phyloP scores from a whole-genome alignment of 257 asterid genomes.

The Jasminum sambac region DNA sequence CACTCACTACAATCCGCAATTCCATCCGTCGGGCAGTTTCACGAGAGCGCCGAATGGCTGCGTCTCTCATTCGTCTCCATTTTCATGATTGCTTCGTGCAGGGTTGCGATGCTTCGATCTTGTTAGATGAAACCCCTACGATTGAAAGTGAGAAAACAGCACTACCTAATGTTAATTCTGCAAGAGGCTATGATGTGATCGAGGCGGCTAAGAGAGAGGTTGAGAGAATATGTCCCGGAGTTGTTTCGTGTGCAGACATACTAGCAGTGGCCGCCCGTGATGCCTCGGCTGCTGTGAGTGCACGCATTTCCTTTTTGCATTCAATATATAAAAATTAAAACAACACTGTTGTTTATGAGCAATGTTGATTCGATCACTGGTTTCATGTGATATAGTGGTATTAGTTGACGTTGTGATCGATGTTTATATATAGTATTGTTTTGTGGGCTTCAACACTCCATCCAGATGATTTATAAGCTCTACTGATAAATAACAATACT shows the following conservation, averaged over 20 bases:
- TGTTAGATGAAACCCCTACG: conserved; percentile 22
- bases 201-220: conserved; percentile 24
- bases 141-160: conserved; percentile 25
- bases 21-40: conserved; percentile 21
- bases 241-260: conserved; percentile 34
- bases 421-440: no score
- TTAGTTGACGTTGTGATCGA: no score
- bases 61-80: conserved; percentile 33
- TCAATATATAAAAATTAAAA: neutral
- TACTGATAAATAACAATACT: no score
- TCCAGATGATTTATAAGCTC: no score
- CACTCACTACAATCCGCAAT: conserved; percentile 6
- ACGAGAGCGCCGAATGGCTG: conserved; percentile 22
- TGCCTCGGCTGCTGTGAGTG: conserved; percentile 27
- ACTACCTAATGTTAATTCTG: conserved; percentile 15
- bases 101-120: conserved; percentile 38
- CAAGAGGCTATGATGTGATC: conserved; percentile 28
- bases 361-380: no score
- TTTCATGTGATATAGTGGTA: no score
- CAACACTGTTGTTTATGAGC: no score
- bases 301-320: neutral
- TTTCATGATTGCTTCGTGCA: conserved; percentile 33
- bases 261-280: conserved; percentile 32
- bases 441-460: no score
- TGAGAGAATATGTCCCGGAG: conserved; percentile 26